Base-by-base conservation (phyloP, 441 rosid species). In the Euphorbia celastroides region DNA sequence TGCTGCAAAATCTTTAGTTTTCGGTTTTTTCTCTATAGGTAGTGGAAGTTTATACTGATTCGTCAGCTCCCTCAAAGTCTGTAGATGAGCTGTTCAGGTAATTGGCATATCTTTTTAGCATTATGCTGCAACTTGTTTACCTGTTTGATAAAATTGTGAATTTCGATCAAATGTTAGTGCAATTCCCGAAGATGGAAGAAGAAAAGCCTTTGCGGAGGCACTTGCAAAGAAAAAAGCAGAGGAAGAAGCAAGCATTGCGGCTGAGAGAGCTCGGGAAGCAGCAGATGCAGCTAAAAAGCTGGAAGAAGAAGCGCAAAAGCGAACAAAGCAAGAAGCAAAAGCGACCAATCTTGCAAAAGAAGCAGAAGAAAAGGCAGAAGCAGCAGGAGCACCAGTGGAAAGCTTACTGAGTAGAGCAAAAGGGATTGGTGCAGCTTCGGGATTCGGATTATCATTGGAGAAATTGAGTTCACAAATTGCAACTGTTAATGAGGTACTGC, bases 141-240 rank as follows among this genome's bases (percentile, higher is more conserved):
- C 34, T 36, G 27, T 44, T 60, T 12, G 0, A 1, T 48, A 38
- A 58, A 5, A 9, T 23, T 52, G 48, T 22, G 2, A 52, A 7
- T 30, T 48, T 44, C 28, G 26, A 60, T 51, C 42, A 61, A 34
- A 61, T 70, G 19, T 42, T 68, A 93, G 99, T 76, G 83, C 75
- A 44, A 88, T 93, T 67, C 92, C 92, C 9, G 92, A 89, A 82
- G 99, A 93, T 54, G 85, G 83, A 66, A 91, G 99, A 75, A 88
- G 97, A 75, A 82, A 84, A 67, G 81, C 74, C 5, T 91, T 88
- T 59, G 87, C 89, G 51, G 96, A 81, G 59, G 80, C 77, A 7
- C 59, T 82, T 31, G 92, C 94, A n/a, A 86, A 75, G 78, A 93
- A 70, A 41, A 80, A 77, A 76, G 93, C 89, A 0, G 96, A 86